Conservation (phyloP, 1,284 basidiomycete genomes). For the Neolentinus lepideus region DNA sequence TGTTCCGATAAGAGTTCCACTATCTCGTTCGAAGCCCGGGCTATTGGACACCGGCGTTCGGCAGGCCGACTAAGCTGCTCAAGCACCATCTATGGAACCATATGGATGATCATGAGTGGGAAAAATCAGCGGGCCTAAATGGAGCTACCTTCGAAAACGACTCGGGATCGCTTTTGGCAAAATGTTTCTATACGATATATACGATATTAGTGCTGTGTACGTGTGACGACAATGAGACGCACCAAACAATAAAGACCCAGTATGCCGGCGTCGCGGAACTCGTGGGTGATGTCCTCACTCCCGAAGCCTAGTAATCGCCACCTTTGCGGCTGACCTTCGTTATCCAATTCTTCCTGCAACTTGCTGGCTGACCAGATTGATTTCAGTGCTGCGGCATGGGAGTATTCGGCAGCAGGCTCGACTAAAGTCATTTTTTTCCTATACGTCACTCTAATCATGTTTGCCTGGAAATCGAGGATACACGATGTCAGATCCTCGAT, state of each 20-base stretch:
- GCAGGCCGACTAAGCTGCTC: slow-evolving; percentile 79
- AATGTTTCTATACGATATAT: slow-evolving; percentile 43
- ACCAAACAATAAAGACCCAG: slow-evolving; percentile 85
- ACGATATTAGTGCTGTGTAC: slow-evolving; percentile 3
- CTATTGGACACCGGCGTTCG: slow-evolving; percentile 81
- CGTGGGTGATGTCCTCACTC: slow-evolving; percentile 71
- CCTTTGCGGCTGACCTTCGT: slow-evolving; percentile 43
- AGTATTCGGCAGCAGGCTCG: slow-evolving; percentile 55
- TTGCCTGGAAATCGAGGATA: slow-evolving; percentile 89
- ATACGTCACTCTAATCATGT: slow-evolving; percentile 77
- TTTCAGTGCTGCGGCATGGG: slow-evolving; percentile 57
- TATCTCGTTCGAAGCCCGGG: slow-evolving; percentile 80
- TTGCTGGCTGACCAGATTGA: slow-evolving; percentile 69
- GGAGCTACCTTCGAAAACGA: slow-evolving; percentile 73
- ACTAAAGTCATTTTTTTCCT: slow-evolving; percentile 76
- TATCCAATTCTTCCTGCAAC: slow-evolving; percentile 44
- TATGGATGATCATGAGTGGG: too few species aligned
- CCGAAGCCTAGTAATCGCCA: slow-evolving; percentile 81
- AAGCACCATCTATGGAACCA: slow-evolving; percentile 51
- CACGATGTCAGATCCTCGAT: slow-evolving; percentile 82
- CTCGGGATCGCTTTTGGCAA: slow-evolving; percentile 66
- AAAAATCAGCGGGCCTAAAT: too few species aligned
- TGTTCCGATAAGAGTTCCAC: slow-evolving; percentile 85
- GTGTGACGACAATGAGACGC: slow-evolving; percentile 17
- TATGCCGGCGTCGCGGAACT: slow-evolving; percentile 82